Evolutionary conservation across 2,329 filamentous ascomycete species (phyloP).

Genomic region (Colletotrichum spaethianum): DNA sequence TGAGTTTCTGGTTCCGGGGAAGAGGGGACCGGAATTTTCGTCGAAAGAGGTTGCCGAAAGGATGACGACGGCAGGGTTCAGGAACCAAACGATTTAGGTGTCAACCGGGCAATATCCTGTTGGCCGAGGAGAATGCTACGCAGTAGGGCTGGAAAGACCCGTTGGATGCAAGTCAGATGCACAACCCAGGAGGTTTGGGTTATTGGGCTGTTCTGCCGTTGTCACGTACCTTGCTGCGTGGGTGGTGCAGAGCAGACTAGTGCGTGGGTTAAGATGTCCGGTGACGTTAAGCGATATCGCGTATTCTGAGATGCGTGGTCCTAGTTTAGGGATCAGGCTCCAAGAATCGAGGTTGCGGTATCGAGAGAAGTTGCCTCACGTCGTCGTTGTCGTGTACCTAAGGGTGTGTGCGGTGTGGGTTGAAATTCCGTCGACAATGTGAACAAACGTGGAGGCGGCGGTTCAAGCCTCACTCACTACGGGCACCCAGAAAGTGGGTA

Average conservation of each 20-base stretch:
- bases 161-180: slow-evolving; percentile 39
- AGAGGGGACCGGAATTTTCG: slow-evolving; percentile 12
- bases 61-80: slow-evolving; percentile 20
- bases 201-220: slow-evolving; percentile 20
- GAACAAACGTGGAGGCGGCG: slow-evolving; percentile 17
- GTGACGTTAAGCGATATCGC: slow-evolving; percentile 18
- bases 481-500: slow-evolving; percentile 34
- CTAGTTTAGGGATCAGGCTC: slow-evolving; percentile 19
- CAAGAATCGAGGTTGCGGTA: slow-evolving; percentile 29
- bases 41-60: slow-evolving; percentile 5
- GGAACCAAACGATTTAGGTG: slow-evolving; percentile 27
- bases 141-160: slow-evolving; percentile 38
- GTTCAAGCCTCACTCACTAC: slow-evolving; percentile 33
- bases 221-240: not conserved
- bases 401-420: slow-evolving; percentile 16
- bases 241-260: not conserved
- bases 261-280: not conserved
- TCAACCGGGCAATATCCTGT: slow-evolving; percentile 32
- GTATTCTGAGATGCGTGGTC: slow-evolving; percentile 11
- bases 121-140: slow-evolving; percentile 21
- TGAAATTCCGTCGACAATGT: slow-evolving; percentile 30
- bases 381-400: slow-evolving; percentile 26
- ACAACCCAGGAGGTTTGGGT: slow-evolving; percentile 31
- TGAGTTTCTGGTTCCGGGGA: slow-evolving; percentile 13
- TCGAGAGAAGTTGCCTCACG: slow-evolving; percentile 2